A percentile compares a stretch with the other conserved stretches of the same genome.
Evolutionary conservation across 768 basidiomycete species (phyloP).

Genomic region (Rhizopogon roseolus): DNA sequence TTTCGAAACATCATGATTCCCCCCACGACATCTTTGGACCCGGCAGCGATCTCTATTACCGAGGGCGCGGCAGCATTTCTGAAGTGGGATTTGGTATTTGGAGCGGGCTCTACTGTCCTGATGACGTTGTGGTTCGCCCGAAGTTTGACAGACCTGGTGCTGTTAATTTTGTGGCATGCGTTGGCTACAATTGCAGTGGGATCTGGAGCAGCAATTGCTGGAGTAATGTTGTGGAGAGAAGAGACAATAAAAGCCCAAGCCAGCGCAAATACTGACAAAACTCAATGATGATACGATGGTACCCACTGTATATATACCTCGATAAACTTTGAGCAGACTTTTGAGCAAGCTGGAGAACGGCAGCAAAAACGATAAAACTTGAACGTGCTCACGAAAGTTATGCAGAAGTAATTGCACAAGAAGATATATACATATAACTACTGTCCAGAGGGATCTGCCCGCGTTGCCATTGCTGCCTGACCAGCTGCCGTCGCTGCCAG

Average conservation of each 20-base stretch:
- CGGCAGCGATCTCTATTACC: neutral
- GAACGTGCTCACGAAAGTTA: neutral
- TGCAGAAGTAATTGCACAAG: neutral
- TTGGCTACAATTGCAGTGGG: constrained; percentile 36
- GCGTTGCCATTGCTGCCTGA: constrained; percentile 80
- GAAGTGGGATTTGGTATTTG: constrained; percentile 44
- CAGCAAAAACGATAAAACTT: neutral
- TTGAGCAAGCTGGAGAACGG: neutral
- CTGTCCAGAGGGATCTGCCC: constrained; percentile 38
- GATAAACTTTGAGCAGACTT: neutral
- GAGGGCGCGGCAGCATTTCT: constrained; percentile 29
- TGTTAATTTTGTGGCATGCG: constrained; percentile 35
- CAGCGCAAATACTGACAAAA: neutral
- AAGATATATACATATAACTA: constrained; percentile 15
- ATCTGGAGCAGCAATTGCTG: constrained; percentile 43
- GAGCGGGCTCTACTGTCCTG: constrained; percentile 32
- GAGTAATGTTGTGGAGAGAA: constrained; percentile 44
- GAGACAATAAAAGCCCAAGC: constrained; percentile 12
- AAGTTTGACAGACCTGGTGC: constrained; percentile 24
- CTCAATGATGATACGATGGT: neutral
- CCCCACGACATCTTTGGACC: neutral
- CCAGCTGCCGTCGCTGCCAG: constrained; percentile 89
- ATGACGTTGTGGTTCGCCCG: constrained; percentile 43
- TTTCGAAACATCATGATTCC: constrained; percentile 4
- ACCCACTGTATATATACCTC: neutral